phyloP scores from a whole-genome alignment of 805 yeast species.

The Saccharomyces kudriavzevii region DNA sequence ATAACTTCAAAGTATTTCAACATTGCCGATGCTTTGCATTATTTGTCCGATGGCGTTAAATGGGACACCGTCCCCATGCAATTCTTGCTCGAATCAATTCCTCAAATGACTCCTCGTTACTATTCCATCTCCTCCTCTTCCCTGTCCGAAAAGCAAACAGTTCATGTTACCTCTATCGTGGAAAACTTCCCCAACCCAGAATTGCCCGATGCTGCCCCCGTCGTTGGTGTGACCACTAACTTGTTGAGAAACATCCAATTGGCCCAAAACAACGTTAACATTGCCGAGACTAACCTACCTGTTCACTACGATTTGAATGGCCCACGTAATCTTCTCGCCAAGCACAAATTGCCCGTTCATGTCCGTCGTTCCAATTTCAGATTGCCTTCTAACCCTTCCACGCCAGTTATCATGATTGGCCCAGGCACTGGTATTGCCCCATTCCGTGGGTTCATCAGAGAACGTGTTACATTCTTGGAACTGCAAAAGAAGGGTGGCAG shows the following conservation, averaged over 20 bases:
- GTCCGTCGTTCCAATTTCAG: slow-evolving; percentile 92
- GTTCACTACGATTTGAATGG: slow-evolving; percentile 71
- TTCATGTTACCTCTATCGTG: slow-evolving; percentile 87
- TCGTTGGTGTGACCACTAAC: slow-evolving; percentile 82
- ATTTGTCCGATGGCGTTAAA: slow-evolving; percentile 51
- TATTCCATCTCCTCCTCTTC: slow-evolving; percentile 94
- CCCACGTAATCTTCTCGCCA: slow-evolving; percentile 51
- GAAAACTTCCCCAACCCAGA: slow-evolving; percentile 45
- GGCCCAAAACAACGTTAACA: slow-evolving; percentile 41
- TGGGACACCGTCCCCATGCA: slow-evolving; percentile 80
- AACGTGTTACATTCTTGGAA: slow-evolving; percentile 54
- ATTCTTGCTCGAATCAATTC: slow-evolving; percentile 71
- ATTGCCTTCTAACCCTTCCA: slow-evolving; percentile 74
- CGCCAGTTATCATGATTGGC: slow-evolving; percentile 87
- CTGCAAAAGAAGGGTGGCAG: slow-evolving; percentile 22
- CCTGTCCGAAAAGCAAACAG: slow-evolving; percentile 58
- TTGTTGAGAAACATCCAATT: slow-evolving; percentile 65
- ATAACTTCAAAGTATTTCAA: slow-evolving; percentile 57
- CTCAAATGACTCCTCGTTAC: slow-evolving; percentile 86
- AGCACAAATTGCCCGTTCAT: slow-evolving; percentile 72
- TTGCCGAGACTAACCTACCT: slow-evolving; percentile 23
- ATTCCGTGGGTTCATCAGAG: slow-evolving; percentile 89
- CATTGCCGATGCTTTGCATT: slow-evolving; percentile 63
- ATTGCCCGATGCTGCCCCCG: slow-evolving; percentile 19
- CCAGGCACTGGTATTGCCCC: slow-evolving; percentile 99